These are phyloP conservation scores for Pelargonium myrrhifolium DNA, from an alignment of 441 rosid species.

Conservation along the genomic window DNA sequence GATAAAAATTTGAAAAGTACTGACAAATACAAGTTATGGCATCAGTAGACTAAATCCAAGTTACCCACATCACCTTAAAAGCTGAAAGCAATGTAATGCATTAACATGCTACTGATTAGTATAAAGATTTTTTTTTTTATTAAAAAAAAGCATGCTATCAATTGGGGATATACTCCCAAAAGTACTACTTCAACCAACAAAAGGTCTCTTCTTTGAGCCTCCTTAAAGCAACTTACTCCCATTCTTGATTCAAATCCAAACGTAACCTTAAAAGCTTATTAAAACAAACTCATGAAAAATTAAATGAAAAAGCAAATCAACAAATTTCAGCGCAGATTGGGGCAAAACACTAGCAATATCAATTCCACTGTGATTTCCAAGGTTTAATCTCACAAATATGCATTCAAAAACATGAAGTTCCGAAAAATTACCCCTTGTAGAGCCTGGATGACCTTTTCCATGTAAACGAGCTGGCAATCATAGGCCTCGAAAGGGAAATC, in stretches of 20 bases:
- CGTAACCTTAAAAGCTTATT: background rate
- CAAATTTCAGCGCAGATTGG: background rate
- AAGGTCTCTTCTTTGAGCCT: background rate
- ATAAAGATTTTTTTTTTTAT: background rate
- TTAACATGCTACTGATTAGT: background rate
- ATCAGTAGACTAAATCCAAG: background rate
- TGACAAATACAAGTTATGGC: background rate
- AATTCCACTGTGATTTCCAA: background rate
- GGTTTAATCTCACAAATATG: background rate
- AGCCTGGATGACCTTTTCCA: conserved; percentile 86
- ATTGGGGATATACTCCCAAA: background rate
- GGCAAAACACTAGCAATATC: background rate
- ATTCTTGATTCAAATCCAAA: background rate
- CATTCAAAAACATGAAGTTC: background rate
- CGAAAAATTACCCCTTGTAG: conserved; percentile 60
- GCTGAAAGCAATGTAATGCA: background rate
- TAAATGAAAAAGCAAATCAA: background rate
- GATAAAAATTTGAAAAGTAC: too few relatives aligned
- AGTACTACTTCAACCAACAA: background rate
- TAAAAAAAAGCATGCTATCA: background rate
- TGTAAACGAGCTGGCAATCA: conserved; percentile 80
- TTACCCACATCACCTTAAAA: background rate
- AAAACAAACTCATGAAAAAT: background rate
- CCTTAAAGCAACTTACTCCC: background rate
- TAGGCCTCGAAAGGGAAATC: conserved; percentile 93